Base-by-base conservation (phyloP, 176 grass and related monocot species). In the Saccharum spontaneum region DNA sequence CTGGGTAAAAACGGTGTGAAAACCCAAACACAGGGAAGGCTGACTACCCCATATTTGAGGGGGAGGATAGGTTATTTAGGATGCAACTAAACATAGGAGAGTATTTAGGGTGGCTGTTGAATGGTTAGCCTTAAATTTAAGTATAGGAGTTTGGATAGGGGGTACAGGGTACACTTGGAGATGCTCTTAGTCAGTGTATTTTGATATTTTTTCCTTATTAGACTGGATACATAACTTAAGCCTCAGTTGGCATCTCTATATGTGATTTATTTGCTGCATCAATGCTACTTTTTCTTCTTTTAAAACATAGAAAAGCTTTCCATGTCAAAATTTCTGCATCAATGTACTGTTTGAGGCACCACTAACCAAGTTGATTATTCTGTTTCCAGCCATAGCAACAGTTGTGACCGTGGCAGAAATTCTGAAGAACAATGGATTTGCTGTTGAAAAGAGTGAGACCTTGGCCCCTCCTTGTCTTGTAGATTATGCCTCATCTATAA, bases 371-470 rank as follows among this genome's bases (percentile, higher is more conserved):
- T 64, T 81, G 20, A 59, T 69, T 83, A 10, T 68, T 83, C 16
- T 91, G 28, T 85, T 72, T 90, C 16, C 86, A 97, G 92, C 95
- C 44, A 97, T 94, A 88, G 87, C 92, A 10, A 97, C 95, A 28
- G 90, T 97, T 70, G 95, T 97, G 20, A 94, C 95, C 2, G 83
- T 97, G 37, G 95, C 92, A 0, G 92, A 97, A 87, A 97, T 97
- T 89, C 89, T 97, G 55, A 94, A 94, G 46, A 94, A 97, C 43
- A 97, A 93, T 17, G 90, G 95, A 11, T 88, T 97, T 11, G 92
- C 95, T 34, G 59, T 93, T 91, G 95, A 97, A 69, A 94, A 89
- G 81, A 94, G 95, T 97, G 91, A 88, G 86, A 81, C n/a, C 3
- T 14, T 55, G 6, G 15, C 43, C 26, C 18, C 64, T 71, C 7